phyloP scores from a whole-genome alignment of 2,329 filamentous ascomycete genomes.

The Penicillium corylophilum region DNA sequence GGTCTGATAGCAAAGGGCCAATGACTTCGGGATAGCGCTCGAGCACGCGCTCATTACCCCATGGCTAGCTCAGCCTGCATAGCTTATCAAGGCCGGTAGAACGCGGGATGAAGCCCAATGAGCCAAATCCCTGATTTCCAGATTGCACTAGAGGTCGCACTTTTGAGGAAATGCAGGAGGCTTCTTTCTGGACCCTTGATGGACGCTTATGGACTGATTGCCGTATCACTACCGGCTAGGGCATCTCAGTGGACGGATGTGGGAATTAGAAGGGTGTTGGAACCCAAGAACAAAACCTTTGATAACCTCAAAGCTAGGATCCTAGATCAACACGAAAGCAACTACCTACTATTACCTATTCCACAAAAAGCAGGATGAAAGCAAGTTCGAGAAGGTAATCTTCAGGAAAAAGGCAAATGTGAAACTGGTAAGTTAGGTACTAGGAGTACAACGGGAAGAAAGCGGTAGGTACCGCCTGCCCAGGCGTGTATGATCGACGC shows the following conservation, averaged over 20 bases:
- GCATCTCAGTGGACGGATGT: not conserved
- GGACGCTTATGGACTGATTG: not conserved
- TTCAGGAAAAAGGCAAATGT: not conserved
- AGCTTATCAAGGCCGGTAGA: not conserved
- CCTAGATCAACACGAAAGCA: not conserved
- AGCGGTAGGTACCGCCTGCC: constrained; percentile 13
- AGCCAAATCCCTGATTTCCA: not conserved
- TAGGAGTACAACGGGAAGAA: not conserved
- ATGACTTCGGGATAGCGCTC: not conserved
- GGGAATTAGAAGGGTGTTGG: not conserved
- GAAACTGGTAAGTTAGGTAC: not conserved
- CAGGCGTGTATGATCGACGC: constrained; percentile 16
- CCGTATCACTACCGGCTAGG: not conserved
- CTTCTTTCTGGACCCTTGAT: not conserved
- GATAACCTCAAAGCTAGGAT: not conserved
- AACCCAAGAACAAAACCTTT: not conserved
- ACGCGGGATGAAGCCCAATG: not conserved
- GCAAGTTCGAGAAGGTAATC: not conserved
- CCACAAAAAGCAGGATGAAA: no score
- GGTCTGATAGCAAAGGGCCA: constrained; percentile 9
- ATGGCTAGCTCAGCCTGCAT: not conserved
- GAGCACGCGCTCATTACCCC: not conserved
- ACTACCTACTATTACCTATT: not conserved
- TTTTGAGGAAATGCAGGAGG: not conserved
- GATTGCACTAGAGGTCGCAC: not conserved